Base-by-base conservation (phyloP, 345 rosid species). In the Leavenworthia alabamica region DNA sequence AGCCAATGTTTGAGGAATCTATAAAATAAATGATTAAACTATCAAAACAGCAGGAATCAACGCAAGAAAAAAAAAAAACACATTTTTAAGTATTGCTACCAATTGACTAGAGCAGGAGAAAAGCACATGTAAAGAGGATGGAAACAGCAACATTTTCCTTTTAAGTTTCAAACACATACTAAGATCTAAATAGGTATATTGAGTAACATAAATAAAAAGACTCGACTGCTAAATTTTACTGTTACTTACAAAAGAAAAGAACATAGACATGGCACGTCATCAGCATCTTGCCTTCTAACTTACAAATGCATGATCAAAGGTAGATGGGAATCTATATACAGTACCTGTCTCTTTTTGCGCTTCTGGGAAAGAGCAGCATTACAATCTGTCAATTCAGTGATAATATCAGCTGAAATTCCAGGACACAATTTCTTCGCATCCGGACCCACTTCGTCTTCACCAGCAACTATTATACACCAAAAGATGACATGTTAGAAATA, bases 281-380 rank as follows among this genome's bases (percentile, higher is more conserved):
- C 20, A 59, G 42, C n/a, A 36, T 60, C 35, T 51, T 33, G n/a
- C 26, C 26, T 29, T 29, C 60, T 26, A 58, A 43, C 19, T 26
- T 35, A 44, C 42, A 60, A 52, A 58, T 31, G 46, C 40, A 60
- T 43, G 46, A 19, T 6, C 48, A 40, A 42, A 68, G 29, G 32
- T 11, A 8, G 33, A 68, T 51, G 62, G 3, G 40, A 4, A 26
- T 32, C 44, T 42, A 43, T 51, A 36, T 62, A 36, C 23, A 45
- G 44, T 75, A 88, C 96, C 92, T 80, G 87, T 20, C 86, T 77
- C 75, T 71, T 87, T 82, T 87, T 93, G 9, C 97, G 90, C 74
- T 82, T 90, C 66, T 87, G 91, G 15, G 99, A 93, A 62, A 93
- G 90, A 35, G 92, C 81, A 12, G 87, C 80, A 66, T 93, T 93